Conservation (phyloP, 495 filamentous ascomycete species). For the Podospora tetraspora region DNA sequence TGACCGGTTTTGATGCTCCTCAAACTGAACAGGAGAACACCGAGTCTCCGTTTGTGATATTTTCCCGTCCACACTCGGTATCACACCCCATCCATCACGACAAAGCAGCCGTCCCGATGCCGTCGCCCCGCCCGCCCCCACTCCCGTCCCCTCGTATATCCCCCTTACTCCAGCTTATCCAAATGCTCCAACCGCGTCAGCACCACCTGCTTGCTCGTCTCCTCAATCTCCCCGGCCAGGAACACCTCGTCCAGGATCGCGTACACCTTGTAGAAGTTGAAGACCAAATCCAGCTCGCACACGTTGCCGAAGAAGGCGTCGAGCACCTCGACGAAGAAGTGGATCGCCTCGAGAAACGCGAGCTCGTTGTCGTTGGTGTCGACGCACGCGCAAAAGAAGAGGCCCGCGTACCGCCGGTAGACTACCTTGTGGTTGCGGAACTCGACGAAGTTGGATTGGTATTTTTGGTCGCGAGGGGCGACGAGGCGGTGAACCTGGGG, state of each 20-base stretch:
- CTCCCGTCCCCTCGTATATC: not conserved
- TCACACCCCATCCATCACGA: not conserved
- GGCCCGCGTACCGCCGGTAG: constrained; percentile 91
- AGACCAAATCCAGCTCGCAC: constrained; percentile 98
- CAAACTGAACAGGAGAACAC: no score
- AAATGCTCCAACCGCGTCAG: constrained; percentile 89
- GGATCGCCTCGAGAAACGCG: constrained; percentile 94
- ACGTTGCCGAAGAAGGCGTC: constrained; percentile 99
- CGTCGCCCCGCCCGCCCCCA: not conserved
- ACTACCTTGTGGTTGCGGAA: constrained; percentile 89
- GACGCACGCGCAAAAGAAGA: constrained; percentile 98
- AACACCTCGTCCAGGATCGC: constrained; percentile 97
- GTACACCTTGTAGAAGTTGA: constrained; percentile 99
- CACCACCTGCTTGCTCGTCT: constrained; percentile 97
- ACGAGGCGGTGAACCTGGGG: constrained; percentile 88
- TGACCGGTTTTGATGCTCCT: not conserved
- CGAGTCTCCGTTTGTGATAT: no score
- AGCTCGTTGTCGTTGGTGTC: constrained; percentile 99
- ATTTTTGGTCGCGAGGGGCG: constrained; percentile 95
- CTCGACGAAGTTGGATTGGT: constrained; percentile 99
- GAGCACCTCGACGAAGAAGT: constrained; percentile 98
- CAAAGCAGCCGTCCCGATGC: not conserved
- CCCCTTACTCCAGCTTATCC: constrained; percentile 81
- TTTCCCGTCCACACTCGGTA: not conserved
- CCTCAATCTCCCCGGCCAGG: constrained; percentile 94